Percentiles rank a stretch among this genome's conserved stretches.
phyloP scores from a whole-genome alignment of 192 early-diverging fungal genomes.

The Helicostylum pulchrum region DNA sequence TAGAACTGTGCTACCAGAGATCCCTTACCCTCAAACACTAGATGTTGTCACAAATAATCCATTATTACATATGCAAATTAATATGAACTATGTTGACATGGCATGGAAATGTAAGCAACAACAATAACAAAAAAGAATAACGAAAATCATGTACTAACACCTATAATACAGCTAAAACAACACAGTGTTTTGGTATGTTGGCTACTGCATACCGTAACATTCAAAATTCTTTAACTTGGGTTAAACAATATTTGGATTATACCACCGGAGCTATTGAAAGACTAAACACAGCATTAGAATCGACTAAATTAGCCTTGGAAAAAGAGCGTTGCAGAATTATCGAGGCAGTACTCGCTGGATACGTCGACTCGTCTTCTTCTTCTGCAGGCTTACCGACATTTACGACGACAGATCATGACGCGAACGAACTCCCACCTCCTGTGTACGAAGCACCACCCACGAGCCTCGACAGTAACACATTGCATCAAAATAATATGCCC shows the following conservation, averaged over 20 bases:
- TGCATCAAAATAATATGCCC: too few relatives aligned
- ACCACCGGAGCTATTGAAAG: constrained; percentile 19
- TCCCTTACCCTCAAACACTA: constrained; percentile 24
- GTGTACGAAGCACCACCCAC: constrained; percentile 23
- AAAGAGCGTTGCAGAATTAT: constrained; percentile 19
- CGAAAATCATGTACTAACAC: too few relatives aligned
- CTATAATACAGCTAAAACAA: constrained; percentile 11
- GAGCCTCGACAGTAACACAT: too few relatives aligned
- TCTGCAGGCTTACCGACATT: background rate
- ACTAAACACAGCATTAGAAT: background rate
- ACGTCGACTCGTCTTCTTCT: background rate
- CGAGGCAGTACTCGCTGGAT: constrained; percentile 1
- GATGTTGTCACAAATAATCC: constrained; percentile 28
- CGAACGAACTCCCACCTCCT: constrained; percentile 18
- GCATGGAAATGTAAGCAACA: constrained; percentile 31
- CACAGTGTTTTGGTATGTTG: constrained; percentile 17
- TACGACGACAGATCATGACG: background rate
- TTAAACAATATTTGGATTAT: constrained; percentile 28
- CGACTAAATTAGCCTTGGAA: constrained; percentile 4
- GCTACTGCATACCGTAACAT: constrained; percentile 8
- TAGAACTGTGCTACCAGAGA: constrained; percentile 24
- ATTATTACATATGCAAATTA: constrained; percentile 17
- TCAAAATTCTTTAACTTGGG: constrained; percentile 15
- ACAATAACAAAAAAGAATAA: too few relatives aligned
- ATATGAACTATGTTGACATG: constrained; percentile 21